Conservation (phyloP, 805 yeast genomes). For the Saitoella complicata region DNA sequence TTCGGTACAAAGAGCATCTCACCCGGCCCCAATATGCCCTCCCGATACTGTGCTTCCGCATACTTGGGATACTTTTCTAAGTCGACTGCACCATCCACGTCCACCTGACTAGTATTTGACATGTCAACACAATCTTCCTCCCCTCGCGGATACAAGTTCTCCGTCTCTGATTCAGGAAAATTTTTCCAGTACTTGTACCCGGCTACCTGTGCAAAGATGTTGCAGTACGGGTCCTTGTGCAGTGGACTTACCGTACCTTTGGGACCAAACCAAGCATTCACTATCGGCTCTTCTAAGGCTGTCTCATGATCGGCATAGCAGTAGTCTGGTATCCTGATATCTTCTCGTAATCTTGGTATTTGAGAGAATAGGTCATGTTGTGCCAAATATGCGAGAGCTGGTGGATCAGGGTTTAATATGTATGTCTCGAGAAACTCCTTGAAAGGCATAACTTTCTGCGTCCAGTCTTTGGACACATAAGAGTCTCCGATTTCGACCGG, state of each 20-base stretch:
- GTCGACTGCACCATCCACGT: constrained; percentile 7
- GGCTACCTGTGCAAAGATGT: constrained; percentile 15
- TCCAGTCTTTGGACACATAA: constrained; percentile 14
- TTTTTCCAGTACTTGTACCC: constrained; percentile 17
- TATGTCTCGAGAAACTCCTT: constrained; percentile 10
- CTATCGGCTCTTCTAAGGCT: neutral
- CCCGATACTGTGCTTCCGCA: too few relatives aligned
- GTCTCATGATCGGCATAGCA: constrained; percentile 3
- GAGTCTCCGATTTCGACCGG: constrained; percentile 16
- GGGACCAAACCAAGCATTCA: constrained; percentile 17
- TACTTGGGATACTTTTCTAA: too few relatives aligned
- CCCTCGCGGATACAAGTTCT: constrained; percentile 10
- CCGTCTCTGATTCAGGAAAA: constrained; percentile 1
- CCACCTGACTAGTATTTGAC: constrained; percentile 16
- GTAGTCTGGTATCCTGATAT: constrained; percentile 13
- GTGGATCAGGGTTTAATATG: neutral
- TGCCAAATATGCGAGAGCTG: constrained; percentile 11
- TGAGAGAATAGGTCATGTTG: constrained; percentile 15
- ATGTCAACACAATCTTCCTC: constrained; percentile 4
- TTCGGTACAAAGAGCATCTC: too few relatives aligned
- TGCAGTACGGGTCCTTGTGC: constrained; percentile 15
- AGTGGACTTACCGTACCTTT: constrained; percentile 16
- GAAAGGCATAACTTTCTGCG: constrained; percentile 10
- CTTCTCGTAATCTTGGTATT: constrained; percentile 9
- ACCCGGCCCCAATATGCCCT: too few relatives aligned